These are phyloP conservation scores for Kockovaella imperatae DNA, from an alignment of 768 basidiomycete species.

Conservation along the genomic window DNA sequence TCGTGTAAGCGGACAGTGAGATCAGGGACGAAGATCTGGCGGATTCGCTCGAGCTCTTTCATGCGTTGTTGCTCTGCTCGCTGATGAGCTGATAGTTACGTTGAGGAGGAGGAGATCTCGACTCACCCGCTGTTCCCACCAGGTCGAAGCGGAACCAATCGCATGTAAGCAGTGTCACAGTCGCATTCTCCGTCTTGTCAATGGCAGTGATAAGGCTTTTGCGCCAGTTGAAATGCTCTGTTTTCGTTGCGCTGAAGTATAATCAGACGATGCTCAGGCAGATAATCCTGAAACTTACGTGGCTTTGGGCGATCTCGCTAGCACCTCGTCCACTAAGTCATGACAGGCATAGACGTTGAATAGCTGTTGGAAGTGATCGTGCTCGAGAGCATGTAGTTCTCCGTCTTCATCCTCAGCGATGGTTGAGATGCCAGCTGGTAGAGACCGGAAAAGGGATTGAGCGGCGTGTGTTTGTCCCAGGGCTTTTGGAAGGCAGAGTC, in stretches of 20 bases:
- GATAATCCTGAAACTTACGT: conserved; percentile 15
- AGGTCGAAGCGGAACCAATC: conserved; percentile 26
- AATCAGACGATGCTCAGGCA: not conserved
- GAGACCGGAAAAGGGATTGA: conserved; percentile 30
- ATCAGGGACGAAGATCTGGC: conserved; percentile 83
- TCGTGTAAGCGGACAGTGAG: conserved; percentile 77
- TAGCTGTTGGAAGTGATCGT: conserved; percentile 27
- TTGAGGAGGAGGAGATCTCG: conserved; percentile 13
- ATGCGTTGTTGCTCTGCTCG: not conserved
- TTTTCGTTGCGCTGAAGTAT: conserved; percentile 29
- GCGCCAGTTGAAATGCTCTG: conserved; percentile 42
- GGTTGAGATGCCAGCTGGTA: conserved; percentile 28
- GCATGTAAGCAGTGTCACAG: conserved; percentile 59
- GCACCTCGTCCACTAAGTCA: conserved; percentile 29
- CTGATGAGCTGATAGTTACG: no score
- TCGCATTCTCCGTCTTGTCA: conserved; percentile 58
- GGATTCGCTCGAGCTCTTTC: conserved; percentile 71
- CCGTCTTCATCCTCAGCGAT: conserved; percentile 13
- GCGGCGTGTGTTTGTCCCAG: conserved; percentile 69
- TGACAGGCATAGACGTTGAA: conserved; percentile 33
- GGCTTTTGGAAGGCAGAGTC: conserved; percentile 52
- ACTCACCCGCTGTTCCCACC: no score
- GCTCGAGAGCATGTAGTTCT: conserved; percentile 26
- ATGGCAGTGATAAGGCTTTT: conserved; percentile 48
- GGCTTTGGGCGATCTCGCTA: conserved; percentile 24